Base-by-base conservation (phyloP, 441 rosid genomes). In the Jatropha podagrica region DNA sequence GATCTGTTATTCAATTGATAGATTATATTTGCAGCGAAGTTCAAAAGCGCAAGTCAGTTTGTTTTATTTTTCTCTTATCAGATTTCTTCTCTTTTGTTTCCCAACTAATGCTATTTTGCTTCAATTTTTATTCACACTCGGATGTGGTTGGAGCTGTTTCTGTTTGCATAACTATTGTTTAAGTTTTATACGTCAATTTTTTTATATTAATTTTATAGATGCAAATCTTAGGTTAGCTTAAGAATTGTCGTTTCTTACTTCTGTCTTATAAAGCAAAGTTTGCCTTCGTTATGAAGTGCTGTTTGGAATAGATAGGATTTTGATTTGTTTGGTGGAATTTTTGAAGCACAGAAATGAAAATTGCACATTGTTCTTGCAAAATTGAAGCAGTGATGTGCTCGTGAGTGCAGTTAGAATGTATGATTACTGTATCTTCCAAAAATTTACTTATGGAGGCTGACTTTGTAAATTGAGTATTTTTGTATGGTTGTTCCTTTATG, bases 1-100 rank as follows among this genome's bases (percentile, higher is more conserved):
- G 95, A 68, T 92, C 96, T 23, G 86, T 94, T 26, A 82, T 94
- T 79, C 97, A 92, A 84, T 80, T 94, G 56, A 85, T 89, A 51
- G 98, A 92, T 78, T 92, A 90, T 80, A 88, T 92, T 73, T 92
- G 96, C 86, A 90, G 90, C 85, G 78, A 84, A 32, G 87, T 88
- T 64, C 94, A 81, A 75, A 88, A 84, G 51, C 94, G 94, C 89
- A 90, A 84, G 95, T 90, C 74, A 75, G 84, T 68, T 72, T 0
- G 26, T 26, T 75, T 13, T 12, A 4, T 32, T 41, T 9, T n/a
- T 15, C 46, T 59, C 27, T 42, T 40, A 6, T 15, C 65, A 20
- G 14, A 10, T 9, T 49, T 32, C 27, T 14, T 69, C 42, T 14
- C 4, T 5, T 54, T 66, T 64, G 40, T 15, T 32, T 32, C 10